phyloP scores from a whole-genome alignment of 139 green algal species.

The Chlamydomonas schloesseri region DNA sequence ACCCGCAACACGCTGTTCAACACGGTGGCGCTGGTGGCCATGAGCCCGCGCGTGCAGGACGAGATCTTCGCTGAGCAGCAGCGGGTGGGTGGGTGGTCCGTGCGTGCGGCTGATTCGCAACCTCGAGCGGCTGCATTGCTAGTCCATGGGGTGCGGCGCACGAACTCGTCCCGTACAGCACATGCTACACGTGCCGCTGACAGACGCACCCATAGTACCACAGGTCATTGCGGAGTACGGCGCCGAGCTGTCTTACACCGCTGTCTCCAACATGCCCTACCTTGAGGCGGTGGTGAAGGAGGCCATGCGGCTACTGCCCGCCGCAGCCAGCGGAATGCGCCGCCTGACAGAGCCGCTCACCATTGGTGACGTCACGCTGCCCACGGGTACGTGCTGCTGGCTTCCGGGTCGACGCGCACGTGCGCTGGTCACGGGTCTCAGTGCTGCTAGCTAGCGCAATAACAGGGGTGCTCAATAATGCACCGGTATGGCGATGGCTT shows the following conservation, averaged over 20 bases:
- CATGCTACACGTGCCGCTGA: no score
- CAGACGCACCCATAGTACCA: no score
- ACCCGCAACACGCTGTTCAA: constrained; percentile 2
- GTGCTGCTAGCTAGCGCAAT: not conserved
- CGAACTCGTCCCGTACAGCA: no score
- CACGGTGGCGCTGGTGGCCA: not conserved
- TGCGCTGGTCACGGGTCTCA: not conserved
- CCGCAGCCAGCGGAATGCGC: not conserved
- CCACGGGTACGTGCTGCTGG: not conserved
- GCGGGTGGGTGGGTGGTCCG: not conserved
- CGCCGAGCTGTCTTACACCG: not conserved
- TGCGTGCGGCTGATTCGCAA: no score
- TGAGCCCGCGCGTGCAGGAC: not conserved
- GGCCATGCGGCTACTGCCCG: constrained; percentile 17
- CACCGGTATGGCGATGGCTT: no score
- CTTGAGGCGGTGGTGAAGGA: not conserved
- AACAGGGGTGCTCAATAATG: no score
- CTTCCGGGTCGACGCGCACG: not conserved
- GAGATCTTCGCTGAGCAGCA: not conserved
- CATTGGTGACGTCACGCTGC: not conserved
- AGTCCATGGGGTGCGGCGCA: no score
- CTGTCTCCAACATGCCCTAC: not conserved
- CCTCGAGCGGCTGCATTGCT: no score
- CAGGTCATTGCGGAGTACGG: not conserved
- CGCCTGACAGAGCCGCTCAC: not conserved